Base-by-base conservation (phyloP, 306 rosid species). In the Vigna radiata region DNA sequence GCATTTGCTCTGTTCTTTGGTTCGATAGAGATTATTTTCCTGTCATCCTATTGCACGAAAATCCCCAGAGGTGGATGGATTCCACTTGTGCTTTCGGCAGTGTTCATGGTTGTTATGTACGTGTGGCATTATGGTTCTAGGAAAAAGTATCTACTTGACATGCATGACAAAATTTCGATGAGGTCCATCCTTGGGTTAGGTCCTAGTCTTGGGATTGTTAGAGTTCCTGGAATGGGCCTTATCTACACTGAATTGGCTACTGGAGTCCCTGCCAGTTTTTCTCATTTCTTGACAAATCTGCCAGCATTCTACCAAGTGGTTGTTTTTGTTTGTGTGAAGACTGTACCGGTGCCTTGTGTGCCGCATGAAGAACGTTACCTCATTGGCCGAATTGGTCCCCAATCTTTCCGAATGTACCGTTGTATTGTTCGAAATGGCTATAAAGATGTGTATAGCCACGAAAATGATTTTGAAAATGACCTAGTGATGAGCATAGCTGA, bases 161-260 rank as follows among this genome's bases (percentile, higher is more conserved):
- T 85, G 85, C 98, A 91, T 77, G 89, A 85, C 91, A 92, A 96
- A 92, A 91, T 92, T 76, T 91, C 97, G 37, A 88, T 89, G 93
- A 90, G 71, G 86, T 89, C 83, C 89, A 65, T 96, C 83, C 89
- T 96, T 67, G 81, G 89, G 29, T 81, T 89, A 72, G 99, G 98
- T 74, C 97, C 99, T 37, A 84, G 89, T 86, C 97, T 92, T 84
- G 98, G 98, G 81, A 86, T 96, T 76, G 89, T 96, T 47, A 88
- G 96, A 86, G 97, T 96, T 66, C 98, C 99, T 17, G 96, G 99
- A 68, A 88, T 91, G 63, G 97, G 98, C 50, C 97, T 96, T 46
- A 87, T 96, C 85, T 96, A 96, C 84, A 92, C 96, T 7, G 99
- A 91, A 83, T 79, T 96, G 78, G 88, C 97, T 71, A 74, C 91